Conservation (phyloP, 805 yeast species). For the Yamadazyma takamatsuzukensis region DNA sequence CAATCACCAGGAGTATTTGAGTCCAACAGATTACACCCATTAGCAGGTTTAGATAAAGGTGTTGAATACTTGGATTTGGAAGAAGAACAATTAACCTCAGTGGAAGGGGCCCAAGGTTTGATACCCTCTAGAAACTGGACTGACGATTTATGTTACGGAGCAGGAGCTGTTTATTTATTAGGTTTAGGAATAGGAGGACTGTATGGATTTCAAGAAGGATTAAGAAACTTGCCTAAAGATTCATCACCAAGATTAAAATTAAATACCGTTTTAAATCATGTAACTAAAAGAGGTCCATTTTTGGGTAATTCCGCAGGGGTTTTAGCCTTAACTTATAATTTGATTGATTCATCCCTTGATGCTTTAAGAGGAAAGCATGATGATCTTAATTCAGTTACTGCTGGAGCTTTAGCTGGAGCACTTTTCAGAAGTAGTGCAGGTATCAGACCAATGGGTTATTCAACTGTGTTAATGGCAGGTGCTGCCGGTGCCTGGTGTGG, state of each 20-base stretch:
- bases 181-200: slow-evolving; percentile 90
- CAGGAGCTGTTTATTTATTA: slow-evolving; percentile 86
- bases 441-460: slow-evolving; percentile 78
- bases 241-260: slow-evolving; percentile 78
- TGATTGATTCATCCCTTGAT: slow-evolving; percentile 77
- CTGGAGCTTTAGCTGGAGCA: slow-evolving; percentile 94
- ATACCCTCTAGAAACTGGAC: slow-evolving; percentile 97
- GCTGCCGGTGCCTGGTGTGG: slow-evolving; percentile 95
- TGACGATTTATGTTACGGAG: slow-evolving; percentile 96
- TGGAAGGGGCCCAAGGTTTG: slow-evolving; percentile 86
- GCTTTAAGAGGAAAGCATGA: slow-evolving; percentile 86
- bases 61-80: slow-evolving; percentile 89
- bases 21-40: slow-evolving; percentile 69
- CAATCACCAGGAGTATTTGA: slow-evolving; percentile 62
- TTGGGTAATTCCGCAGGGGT: slow-evolving; percentile 95
- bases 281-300: slow-evolving; percentile 94
- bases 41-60: slow-evolving; percentile 88
- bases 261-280: slow-evolving; percentile 85
- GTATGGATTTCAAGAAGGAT: slow-evolving; percentile 84
- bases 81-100: slow-evolving; percentile 63
- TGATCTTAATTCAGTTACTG: slow-evolving; percentile 72
- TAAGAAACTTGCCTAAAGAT: slow-evolving; percentile 68
- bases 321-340: slow-evolving; percentile 82
- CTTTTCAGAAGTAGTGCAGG: slow-evolving; percentile 85
- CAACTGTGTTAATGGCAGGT: slow-evolving; percentile 80